A percentile compares a stretch with the other conserved stretches of the same genome.
phyloP scores from a whole-genome alignment of 2,329 filamentous ascomycete genomes.

The Alternaria burnsii region DNA sequence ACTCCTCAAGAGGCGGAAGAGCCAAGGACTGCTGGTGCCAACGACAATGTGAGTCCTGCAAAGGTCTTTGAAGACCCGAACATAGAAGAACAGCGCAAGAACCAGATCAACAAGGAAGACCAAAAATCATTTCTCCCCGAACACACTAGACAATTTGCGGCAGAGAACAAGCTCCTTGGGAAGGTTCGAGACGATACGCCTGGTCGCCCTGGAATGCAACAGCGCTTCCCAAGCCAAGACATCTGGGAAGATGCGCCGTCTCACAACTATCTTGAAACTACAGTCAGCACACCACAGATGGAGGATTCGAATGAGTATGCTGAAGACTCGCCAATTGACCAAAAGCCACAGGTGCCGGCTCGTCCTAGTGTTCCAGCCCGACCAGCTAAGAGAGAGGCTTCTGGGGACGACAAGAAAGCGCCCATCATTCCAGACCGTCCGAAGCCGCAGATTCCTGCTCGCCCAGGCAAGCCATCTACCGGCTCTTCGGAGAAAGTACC shows the following conservation, averaged over 20 bases:
- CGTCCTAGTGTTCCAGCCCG: slow-evolving; percentile 46
- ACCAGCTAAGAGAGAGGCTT: slow-evolving; percentile 50
- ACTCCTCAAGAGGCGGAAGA: slow-evolving; percentile 74
- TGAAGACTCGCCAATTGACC: slow-evolving; percentile 42
- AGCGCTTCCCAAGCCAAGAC: slow-evolving; percentile 88
- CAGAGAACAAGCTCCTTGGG: slow-evolving; percentile 62
- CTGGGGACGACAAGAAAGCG: slow-evolving; percentile 61
- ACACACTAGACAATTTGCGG: slow-evolving; percentile 64
- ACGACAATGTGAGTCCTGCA: slow-evolving; percentile 45
- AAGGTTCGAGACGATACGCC: slow-evolving; percentile 57
- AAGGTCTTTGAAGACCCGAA: slow-evolving; percentile 57
- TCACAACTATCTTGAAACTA: slow-evolving; percentile 80
- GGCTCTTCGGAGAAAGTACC: slow-evolving; percentile 53
- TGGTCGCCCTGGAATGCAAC: slow-evolving; percentile 63
- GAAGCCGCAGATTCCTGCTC: slow-evolving; percentile 70
- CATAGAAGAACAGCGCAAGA: slow-evolving; percentile 60
- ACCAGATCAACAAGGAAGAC: slow-evolving; percentile 54
- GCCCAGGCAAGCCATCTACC: slow-evolving; percentile 63
- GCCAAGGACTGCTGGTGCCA: slow-evolving; percentile 47
- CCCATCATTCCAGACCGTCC: slow-evolving; percentile 65
- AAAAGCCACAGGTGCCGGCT: slow-evolving; percentile 42
- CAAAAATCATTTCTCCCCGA: slow-evolving; percentile 55
- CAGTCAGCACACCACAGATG: slow-evolving; percentile 65
- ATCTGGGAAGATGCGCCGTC: slow-evolving; percentile 95
- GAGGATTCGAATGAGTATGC: slow-evolving; percentile 56